phyloP scores from a whole-genome alignment of 352 stramenopile genomes.

The Phytophthora tubulina region DNA sequence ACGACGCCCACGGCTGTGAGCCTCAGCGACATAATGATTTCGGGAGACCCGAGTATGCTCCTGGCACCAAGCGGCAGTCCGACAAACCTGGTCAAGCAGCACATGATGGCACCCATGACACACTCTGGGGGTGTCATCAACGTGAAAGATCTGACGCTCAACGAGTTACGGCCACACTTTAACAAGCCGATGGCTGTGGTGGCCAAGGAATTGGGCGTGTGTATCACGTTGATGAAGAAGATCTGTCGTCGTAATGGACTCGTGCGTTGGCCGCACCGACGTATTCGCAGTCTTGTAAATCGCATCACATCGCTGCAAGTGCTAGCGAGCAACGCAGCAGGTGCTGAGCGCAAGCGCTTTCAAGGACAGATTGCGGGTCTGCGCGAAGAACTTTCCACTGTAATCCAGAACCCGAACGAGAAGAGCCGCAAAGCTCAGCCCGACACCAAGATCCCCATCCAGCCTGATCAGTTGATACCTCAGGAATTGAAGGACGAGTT shows the following conservation, averaged over 20 bases:
- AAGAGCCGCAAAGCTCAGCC: constrained; percentile 84
- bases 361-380: constrained; percentile 68
- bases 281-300: constrained; percentile 86
- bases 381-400: constrained; percentile 73
- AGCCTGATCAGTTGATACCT: constrained; percentile 17
- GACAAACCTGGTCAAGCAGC: constrained; percentile 52
- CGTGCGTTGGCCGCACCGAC: constrained; percentile 82
- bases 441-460: constrained; percentile 57
- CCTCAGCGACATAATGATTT: constrained; percentile 60
- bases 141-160: constrained; percentile 83
- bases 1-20: constrained; percentile 41
- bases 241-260: constrained; percentile 87
- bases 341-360: constrained; percentile 70
- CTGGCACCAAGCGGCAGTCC: constrained; percentile 49
- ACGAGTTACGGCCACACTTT: constrained; percentile 84
- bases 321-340: constrained; percentile 57
- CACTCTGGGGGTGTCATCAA: constrained; percentile 56
- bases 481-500: constrained; percentile 25
- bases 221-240: constrained; percentile 91
- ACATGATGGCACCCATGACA: constrained; percentile 54
- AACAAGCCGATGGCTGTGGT: constrained; percentile 89
- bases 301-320: constrained; percentile 82
- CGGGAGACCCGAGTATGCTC: constrained; percentile 52
- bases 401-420: constrained; percentile 89
- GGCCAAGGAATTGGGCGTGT: constrained; percentile 84